Conservation (phyloP, 2,329 filamentous ascomycete species). For the Sordariomycetes sp. region DNA sequence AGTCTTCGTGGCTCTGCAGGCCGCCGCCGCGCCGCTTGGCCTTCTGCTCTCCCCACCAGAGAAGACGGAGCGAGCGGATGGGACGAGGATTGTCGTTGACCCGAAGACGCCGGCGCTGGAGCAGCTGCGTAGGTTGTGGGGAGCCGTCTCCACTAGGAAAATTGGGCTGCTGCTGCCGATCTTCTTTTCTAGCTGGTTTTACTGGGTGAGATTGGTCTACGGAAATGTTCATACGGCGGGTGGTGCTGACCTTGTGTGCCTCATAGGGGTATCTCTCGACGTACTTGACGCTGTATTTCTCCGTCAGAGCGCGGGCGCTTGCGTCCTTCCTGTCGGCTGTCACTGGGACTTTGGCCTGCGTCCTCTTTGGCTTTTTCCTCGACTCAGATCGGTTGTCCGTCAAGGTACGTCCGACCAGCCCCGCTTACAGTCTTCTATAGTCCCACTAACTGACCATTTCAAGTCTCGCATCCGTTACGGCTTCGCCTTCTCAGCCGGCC, state of each 20-base stretch:
- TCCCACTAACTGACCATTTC: conserved; percentile 1
- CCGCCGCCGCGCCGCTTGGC: not conserved
- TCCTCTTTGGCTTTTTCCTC: conserved; percentile 8
- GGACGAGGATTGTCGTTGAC: conserved; percentile 3
- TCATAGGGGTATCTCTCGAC: conserved; percentile 9
- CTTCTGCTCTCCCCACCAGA: conserved; percentile 10
- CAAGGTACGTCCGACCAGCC: not conserved
- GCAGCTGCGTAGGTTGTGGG: conserved; percentile 1
- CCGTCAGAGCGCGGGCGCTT: conserved; percentile 9
- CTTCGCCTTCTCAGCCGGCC: conserved; percentile 37
- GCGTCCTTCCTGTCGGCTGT: conserved; percentile 12
- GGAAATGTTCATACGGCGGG: not conserved
- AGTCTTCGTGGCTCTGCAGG: not conserved
- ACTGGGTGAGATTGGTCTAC: conserved; percentile 4
- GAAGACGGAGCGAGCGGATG: conserved; percentile 13
- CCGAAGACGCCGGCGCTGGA: not conserved
- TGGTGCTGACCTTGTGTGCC: conserved; percentile 11
- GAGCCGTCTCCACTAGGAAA: not conserved
- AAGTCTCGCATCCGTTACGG: conserved; percentile 31
- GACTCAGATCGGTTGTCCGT: not conserved
- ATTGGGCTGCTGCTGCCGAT: conserved; percentile 6
- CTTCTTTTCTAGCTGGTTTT: conserved; percentile 8
- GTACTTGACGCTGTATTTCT: conserved; percentile 11
- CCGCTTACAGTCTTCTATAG: conserved; percentile 5
- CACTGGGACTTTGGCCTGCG: conserved; percentile 11